A percentile compares a stretch with the other conserved stretches of the same genome.
These are phyloP conservation scores for Rhizomucor miehei DNA, from an alignment of 371 early-diverging fungal species.

Conservation along the genomic window DNA sequence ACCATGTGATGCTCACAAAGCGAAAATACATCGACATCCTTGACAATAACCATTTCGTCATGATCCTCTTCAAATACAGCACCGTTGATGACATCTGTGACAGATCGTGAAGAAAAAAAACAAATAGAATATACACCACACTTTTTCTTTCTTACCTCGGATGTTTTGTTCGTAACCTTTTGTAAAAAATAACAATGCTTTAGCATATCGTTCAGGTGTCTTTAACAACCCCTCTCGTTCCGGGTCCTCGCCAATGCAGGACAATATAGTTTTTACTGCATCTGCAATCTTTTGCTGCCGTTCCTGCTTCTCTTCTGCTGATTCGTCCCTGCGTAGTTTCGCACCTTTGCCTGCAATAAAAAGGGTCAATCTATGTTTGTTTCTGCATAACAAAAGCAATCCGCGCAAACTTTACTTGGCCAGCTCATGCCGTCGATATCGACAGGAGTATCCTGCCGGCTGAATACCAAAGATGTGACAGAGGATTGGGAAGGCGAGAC, in stretches of 20 bases:
- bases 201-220: conserved; percentile 97
- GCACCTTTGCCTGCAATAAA: conserved; percentile 59
- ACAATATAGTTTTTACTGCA: conserved; percentile 86
- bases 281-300: conserved; percentile 77
- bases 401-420: conserved; percentile 37
- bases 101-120: not conserved
- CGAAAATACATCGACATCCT: conserved; percentile 92
- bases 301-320: conserved; percentile 61
- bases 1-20: conserved; percentile 99
- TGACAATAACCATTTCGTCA: conserved; percentile 98
- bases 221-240: conserved; percentile 92
- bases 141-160: conserved; percentile 47
- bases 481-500: conserved; percentile 14
- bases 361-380: not conserved
- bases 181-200: conserved; percentile 95
- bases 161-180: conserved; percentile 93
- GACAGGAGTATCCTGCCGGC: conserved; percentile 32
- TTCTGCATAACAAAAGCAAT: not conserved
- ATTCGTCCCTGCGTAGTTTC: conserved; percentile 73
- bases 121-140: not conserved
- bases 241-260: conserved; percentile 95
- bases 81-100: conserved; percentile 77
- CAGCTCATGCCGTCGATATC: conserved; percentile 48
- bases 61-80: conserved; percentile 98
- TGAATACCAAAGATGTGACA: conserved; percentile 6